These are phyloP conservation scores for Glebionis coronaria DNA, from an alignment of 129 eudicot genomes.

Conservation along the genomic window DNA sequence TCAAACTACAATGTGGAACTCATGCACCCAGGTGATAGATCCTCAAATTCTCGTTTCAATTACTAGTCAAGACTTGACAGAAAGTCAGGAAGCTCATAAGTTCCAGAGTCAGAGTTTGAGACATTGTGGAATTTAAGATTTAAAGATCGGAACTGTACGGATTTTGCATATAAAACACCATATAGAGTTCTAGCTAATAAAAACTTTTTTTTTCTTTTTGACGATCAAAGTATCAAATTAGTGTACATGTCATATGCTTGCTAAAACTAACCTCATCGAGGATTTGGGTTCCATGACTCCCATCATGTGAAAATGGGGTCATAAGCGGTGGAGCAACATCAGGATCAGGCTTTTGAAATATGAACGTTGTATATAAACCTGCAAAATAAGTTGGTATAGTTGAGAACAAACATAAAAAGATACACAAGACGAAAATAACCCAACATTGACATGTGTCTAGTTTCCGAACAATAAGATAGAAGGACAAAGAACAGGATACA, in stretches of 20 bases:
- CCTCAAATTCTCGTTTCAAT: too few relatives aligned
- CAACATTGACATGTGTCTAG: slow-evolving; percentile 12
- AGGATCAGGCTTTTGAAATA: slow-evolving; percentile 96
- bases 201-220: too few relatives aligned
- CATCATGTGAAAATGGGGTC: slow-evolving; percentile 71
- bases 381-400: slow-evolving; percentile 23
- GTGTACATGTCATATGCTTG: slow-evolving; percentile 2
- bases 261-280: slow-evolving; percentile 73
- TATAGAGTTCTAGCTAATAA: too few relatives aligned
- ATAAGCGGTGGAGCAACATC: slow-evolving; percentile 86
- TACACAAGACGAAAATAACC: slow-evolving; percentile 8
- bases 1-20: too few relatives aligned
- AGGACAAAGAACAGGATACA: slow-evolving; percentile 11
- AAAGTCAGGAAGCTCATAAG: too few relatives aligned
- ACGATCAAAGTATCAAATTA: background rate
- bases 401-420: background rate
- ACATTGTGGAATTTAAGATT: too few relatives aligned
- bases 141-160: too few relatives aligned
- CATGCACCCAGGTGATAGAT: too few relatives aligned
- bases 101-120: too few relatives aligned
- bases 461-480: background rate
- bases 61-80: too few relatives aligned
- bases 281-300: slow-evolving; percentile 51
- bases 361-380: slow-evolving; percentile 88
- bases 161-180: too few relatives aligned